phyloP scores from a whole-genome alignment of 2,329 filamentous ascomycete species.

The Diplodia mutila region DNA sequence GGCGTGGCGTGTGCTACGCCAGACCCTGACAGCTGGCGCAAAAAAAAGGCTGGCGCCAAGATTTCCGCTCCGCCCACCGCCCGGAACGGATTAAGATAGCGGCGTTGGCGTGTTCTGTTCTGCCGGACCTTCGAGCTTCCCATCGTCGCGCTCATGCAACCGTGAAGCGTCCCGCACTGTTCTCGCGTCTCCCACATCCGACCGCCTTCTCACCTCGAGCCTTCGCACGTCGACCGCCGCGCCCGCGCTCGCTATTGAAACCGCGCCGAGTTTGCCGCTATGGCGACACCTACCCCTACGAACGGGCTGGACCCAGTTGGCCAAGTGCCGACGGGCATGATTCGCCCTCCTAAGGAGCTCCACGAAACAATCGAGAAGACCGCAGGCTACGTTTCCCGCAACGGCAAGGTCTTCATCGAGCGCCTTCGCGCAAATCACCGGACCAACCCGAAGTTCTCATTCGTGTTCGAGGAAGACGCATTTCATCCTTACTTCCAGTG shows the following conservation, averaged over 20 bases:
- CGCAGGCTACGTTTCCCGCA: conserved; percentile 82
- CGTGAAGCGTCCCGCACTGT: not conserved
- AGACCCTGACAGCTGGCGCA: too few species aligned
- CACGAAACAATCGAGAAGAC: conserved; percentile 89
- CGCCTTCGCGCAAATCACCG: conserved; percentile 84
- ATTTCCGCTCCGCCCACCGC: not conserved
- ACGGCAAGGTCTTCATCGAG: conserved; percentile 72
- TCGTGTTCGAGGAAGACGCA: conserved; percentile 76
- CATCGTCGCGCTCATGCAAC: not conserved
- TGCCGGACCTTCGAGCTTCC: not conserved
- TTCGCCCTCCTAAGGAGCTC: conserved; percentile 85
- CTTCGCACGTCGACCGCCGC: not conserved
- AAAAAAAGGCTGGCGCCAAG: not conserved
- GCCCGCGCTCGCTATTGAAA: not conserved
- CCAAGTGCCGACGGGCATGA: conserved; percentile 73
- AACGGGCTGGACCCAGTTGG: conserved; percentile 54
- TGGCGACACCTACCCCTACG: conserved; percentile 1
- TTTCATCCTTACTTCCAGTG: conserved; percentile 90
- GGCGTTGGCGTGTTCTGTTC: not conserved
- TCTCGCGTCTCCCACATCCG: not conserved
- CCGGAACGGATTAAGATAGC: not conserved
- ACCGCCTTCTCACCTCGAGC: not conserved
- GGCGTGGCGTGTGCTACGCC: too few species aligned
- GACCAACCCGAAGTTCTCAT: conserved; percentile 87
- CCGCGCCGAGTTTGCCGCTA: not conserved